These are phyloP conservation scores for Fusarium tjaetaba DNA, from an alignment of 2,329 filamentous ascomycete genomes.

Conservation along the genomic window DNA sequence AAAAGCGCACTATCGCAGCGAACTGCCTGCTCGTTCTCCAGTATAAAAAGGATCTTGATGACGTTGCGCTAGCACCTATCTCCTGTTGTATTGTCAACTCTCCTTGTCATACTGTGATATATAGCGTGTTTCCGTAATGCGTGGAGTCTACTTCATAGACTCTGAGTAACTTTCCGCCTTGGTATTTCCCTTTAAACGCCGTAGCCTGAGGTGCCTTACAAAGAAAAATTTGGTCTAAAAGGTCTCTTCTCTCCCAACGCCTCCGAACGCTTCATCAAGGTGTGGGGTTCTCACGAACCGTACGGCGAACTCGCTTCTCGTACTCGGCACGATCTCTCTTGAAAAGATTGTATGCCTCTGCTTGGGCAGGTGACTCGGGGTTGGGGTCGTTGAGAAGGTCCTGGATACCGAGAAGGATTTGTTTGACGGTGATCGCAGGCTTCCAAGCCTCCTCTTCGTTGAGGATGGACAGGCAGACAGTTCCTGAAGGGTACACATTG, in stretches of 20 bases:
- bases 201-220: conserved; percentile 38
- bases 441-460: conserved; percentile 99
- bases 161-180: conserved; percentile 41
- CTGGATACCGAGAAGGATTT: conserved; percentile 95
- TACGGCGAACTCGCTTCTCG: conserved; percentile 84
- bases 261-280: conserved; percentile 57
- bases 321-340: conserved; percentile 91
- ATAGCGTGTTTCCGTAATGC: conserved; percentile 7
- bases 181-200: conserved; percentile 48
- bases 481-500: conserved; percentile 98
- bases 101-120: conserved; percentile 26
- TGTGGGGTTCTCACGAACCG: conserved; percentile 90
- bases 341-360: conserved; percentile 96
- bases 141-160: conserved; percentile 3
- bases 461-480: conserved; percentile 94
- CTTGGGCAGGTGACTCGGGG: conserved; percentile 94
- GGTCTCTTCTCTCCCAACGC: conserved; percentile 4
- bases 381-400: conserved; percentile 96
- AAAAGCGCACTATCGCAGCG: conserved; percentile 1
- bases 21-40: neutral
- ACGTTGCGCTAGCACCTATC: neutral
- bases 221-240: conserved; percentile 31
- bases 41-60: conserved; percentile 1
- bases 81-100: conserved; percentile 11
- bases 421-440: conserved; percentile 97